A percentile compares a stretch with the other conserved stretches of the same genome.
Conservation (phyloP, 352 stramenopile species). For the Thalassiosira pacifica region DNA sequence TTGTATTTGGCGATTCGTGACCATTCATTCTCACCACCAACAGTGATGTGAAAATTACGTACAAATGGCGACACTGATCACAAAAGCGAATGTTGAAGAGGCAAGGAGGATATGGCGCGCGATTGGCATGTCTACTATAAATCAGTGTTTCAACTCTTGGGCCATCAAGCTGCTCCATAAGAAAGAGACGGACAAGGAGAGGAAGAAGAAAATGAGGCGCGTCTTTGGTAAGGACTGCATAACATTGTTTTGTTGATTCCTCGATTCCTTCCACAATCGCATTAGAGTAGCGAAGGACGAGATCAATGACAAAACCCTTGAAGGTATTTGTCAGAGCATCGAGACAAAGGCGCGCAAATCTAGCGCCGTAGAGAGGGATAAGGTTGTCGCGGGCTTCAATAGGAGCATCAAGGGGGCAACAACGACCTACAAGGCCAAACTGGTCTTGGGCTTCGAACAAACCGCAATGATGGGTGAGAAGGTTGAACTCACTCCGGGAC, state of each 20-base stretch:
- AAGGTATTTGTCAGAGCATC: background rate
- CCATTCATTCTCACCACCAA: background rate
- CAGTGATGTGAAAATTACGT: slow-evolving; percentile 22
- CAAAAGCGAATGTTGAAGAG: background rate
- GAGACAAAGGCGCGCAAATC: background rate
- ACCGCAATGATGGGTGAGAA: slow-evolving; percentile 4
- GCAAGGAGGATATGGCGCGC: background rate
- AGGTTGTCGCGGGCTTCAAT: background rate
- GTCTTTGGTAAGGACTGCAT: background rate
- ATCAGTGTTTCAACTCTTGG: background rate
- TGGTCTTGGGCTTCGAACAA: background rate
- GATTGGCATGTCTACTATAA: background rate
- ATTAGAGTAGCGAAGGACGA: background rate
- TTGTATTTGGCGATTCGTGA: too few species aligned
- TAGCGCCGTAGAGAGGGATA: background rate
- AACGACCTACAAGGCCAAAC: background rate
- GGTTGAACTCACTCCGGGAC: background rate
- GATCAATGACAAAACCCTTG: background rate
- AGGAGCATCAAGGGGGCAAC: background rate
- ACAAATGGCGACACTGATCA: background rate
- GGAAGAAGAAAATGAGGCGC: background rate
- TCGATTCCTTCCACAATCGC: background rate
- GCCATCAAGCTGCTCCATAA: background rate
- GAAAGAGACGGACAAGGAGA: background rate
- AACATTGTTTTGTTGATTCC: background rate